Base-by-base conservation (phyloP, 2,329 filamentous ascomycete genomes). In the Microcyclospora tardicrescens region DNA sequence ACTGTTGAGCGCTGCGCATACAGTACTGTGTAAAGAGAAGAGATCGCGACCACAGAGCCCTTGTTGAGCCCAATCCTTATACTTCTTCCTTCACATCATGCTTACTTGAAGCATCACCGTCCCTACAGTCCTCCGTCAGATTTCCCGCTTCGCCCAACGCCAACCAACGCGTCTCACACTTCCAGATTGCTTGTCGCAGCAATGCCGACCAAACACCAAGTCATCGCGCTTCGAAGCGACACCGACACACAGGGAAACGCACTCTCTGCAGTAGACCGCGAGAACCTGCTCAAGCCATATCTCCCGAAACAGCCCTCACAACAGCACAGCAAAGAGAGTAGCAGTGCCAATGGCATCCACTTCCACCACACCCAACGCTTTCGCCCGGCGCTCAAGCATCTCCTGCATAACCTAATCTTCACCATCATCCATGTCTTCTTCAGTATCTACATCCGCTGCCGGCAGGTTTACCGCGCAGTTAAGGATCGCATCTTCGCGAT, bases 381-480 rank as follows among this genome's bases (percentile, higher is more conserved):
- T 10, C 53, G 54, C 3, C 52, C 54, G 5, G 49, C 50, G 4
- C 44, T 55, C 39, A 47, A 45, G 24, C 46, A 51, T 27, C 38
- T 54, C 51, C 60, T 87, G 32, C 72, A 85, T 60, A 59, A 77
- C 38, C 58, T 84, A 31, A 58, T 84, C 43, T 86, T 81, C 60
- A 70, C 73, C 43, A 53, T 83, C 40, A 68, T 89, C 48, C 85
- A 94, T 55, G 72, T 81, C 45, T 59, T 94, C 49, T 96, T 94
- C 64, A 89, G 84, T 6, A 67, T 96, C 47, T 93, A 91, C 60
- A 80, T 95, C 49, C 81, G 86, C 45, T 63, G 84, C 42, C 79
- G 87, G 41, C 79, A 85, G 56, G 75, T 77, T 39, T 91, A 85
- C 64, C 81, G 89, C 59, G 75, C 80, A 8, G 71, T 93, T 36